Conservation (phyloP, 768 basidiomycete genomes). For the Agrocybe pediades region DNA sequence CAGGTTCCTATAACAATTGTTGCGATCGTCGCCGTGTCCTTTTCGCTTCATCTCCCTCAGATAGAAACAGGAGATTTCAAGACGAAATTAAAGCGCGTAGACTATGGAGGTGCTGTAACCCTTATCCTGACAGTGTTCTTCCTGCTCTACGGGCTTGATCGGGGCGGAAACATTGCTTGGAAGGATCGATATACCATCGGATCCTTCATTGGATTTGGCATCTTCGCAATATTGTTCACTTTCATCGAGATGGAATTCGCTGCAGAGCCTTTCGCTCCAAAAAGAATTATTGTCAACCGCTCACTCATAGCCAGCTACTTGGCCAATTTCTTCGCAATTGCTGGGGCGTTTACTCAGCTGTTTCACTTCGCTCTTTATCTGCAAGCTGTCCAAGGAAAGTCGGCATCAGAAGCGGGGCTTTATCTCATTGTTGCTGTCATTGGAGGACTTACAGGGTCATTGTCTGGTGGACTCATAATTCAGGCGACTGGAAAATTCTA, state of each 20-base stretch:
- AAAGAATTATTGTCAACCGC: slow-evolving; percentile 50
- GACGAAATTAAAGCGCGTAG: slow-evolving; percentile 58
- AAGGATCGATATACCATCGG: slow-evolving; percentile 36
- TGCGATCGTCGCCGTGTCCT: slow-evolving; percentile 53
- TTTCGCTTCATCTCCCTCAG: slow-evolving; percentile 57
- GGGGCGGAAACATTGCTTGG: slow-evolving; percentile 54
- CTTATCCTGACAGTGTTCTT: slow-evolving; percentile 58
- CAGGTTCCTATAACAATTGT: slow-evolving; percentile 59
- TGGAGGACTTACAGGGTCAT: slow-evolving; percentile 49
- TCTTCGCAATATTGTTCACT: slow-evolving; percentile 39
- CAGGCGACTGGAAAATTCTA: slow-evolving; percentile 63
- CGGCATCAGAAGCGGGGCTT: slow-evolving; percentile 50
- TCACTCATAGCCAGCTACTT: slow-evolving; percentile 55
- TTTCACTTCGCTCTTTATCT: slow-evolving; percentile 60
- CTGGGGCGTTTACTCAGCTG: slow-evolving; percentile 41
- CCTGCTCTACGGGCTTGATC: slow-evolving; percentile 59
- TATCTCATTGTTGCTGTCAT: slow-evolving; percentile 52
- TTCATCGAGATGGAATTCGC: slow-evolving; percentile 51
- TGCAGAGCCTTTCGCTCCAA: slow-evolving; percentile 61
- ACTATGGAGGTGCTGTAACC: slow-evolving; percentile 59
- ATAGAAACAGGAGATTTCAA: slow-evolving; percentile 39
- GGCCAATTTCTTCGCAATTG: slow-evolving; percentile 60
- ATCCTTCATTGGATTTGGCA: slow-evolving; percentile 33
- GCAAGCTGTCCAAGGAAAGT: slow-evolving; percentile 54
- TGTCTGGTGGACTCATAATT: slow-evolving; percentile 53